Evolutionary conservation across 2,329 filamentous ascomycete genomes (phyloP), one percentile per base, ranked within the genome.

Genomic region (Cryphonectria carpinicola): DNA sequence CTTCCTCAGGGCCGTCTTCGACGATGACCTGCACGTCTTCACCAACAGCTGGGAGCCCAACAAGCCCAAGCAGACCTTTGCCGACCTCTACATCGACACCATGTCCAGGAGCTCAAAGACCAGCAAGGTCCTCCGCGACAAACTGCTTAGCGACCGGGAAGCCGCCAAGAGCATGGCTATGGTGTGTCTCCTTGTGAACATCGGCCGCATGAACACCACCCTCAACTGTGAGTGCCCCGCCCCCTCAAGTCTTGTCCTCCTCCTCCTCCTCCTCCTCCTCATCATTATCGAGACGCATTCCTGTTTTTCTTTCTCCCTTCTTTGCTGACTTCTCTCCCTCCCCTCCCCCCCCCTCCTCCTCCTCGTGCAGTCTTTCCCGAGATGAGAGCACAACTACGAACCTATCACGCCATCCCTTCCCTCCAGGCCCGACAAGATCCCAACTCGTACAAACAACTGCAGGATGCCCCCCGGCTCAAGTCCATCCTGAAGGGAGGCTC

Each of bases 51-150:
- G 95, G 80, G 94, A 97, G 76, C 80, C 84, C 3, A 81, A 83
- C 8, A 79, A 77, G 65, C 88, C 88, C 70, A 90, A 91, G 77
- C 90, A 92, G 77, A 92, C 89, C 74, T 99, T 99, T 80, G 95
- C 96, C 72, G 95, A 98, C 80, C 89, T 99, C 72, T 99, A 99
- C 82, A 95, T 99, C 77, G 96, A 98, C 81, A 95, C 96, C 72
- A 98, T 99, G 95, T 94, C 96, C 3, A 90, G 94, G 80, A 99
- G 96, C 83, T 98, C 94, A 86, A 99, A 99, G 85, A 98, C 95
- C 39, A 98, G 96, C 86, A 98, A 98, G 83, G 96, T 99, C 65
- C 86, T 99, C 74, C 94, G 97, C 81, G 96, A 99, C 82, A 98
- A 99, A 84, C 87, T 99, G 74, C 87, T 97, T 77, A 96, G 92